These are phyloP conservation scores for Pythium periplocum DNA, from an alignment of 352 stramenopile genomes.

Conservation along the genomic window DNA sequence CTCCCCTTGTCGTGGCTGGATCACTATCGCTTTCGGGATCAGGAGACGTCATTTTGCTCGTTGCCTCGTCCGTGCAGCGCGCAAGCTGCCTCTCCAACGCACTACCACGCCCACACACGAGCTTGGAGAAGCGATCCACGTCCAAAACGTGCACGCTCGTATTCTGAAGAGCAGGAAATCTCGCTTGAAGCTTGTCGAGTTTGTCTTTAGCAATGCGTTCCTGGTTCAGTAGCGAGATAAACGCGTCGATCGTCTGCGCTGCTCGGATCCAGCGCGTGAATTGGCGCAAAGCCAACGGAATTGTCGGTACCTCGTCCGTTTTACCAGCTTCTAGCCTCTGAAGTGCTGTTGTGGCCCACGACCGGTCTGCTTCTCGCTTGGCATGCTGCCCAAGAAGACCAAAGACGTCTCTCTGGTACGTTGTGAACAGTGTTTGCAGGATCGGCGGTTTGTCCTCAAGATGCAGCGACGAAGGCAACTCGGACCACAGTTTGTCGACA, in stretches of 20 bases:
- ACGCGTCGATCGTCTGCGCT: constrained; percentile 9
- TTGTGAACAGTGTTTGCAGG: constrained; percentile 7
- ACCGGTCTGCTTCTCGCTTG: constrained; percentile 23
- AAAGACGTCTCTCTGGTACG: constrained; percentile 18
- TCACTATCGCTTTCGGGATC: too few relatives aligned
- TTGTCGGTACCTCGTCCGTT: not conserved
- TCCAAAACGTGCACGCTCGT: too few relatives aligned
- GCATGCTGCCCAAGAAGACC: constrained; percentile 18
- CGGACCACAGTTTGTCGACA: constrained; percentile 12
- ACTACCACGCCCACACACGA: too few relatives aligned
- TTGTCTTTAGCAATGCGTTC: constrained; percentile 6
- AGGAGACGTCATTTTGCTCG: too few relatives aligned
- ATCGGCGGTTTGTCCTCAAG: constrained; percentile 13
- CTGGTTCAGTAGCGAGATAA: constrained; percentile 12
- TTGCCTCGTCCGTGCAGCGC: too few relatives aligned
- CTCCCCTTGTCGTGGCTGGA: too few relatives aligned
- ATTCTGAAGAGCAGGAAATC: too few relatives aligned
- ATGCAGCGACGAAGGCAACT: constrained; percentile 14
- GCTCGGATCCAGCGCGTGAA: constrained; percentile 12
- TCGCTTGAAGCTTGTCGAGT: constrained; percentile 4
- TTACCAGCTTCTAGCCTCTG: not conserved
- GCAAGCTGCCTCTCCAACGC: too few relatives aligned
- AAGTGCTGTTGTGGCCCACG: constrained; percentile 22
- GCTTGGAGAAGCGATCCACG: too few relatives aligned
- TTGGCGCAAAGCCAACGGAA: constrained; percentile 2